Base-by-base conservation (phyloP, 441 rosid species). In the Euphorbia corollata region DNA sequence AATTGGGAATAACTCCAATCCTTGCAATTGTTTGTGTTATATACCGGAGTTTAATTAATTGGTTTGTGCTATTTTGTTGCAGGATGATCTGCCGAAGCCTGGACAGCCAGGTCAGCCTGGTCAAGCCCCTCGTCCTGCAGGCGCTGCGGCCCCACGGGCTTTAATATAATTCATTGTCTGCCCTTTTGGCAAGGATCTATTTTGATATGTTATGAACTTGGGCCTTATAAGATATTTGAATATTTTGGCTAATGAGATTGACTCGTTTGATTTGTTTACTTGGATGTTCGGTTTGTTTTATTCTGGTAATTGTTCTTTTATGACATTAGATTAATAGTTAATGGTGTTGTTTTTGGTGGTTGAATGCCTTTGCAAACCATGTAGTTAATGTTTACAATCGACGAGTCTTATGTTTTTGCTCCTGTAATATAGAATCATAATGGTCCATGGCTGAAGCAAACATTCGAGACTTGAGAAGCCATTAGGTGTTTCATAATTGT, bases 11-110 rank as follows among this genome's bases (percentile, higher is more conserved):
- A 32, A 36, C 9, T 36, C 8, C 41, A 2, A 5, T 13, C 8
- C 16, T 45, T 39, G 45, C 45, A 7, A 6, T 39, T 39, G 45
- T 39, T 39, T 39, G 45, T 7, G 45, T 39, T 39, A 39, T 6
- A 0, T 39, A 22, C 39, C 4, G 24, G 11, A n/a, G 9, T 0
- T 32, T 18, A n/a, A 10, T 65, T 38, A 9, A n/a, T 18, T 53
- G 0, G 6, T 8, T 32, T 9, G 19, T 45, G 8, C 10, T 45
- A 6, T 24, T 12, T 19, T 0, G 5, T 51, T 13, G 38, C 74
- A 82, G 88, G 90, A 87, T 68, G 92, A 87, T 63, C 6, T 68
- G 0, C 86, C 87, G n/a, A 85, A 84, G 81, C 76, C 87, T 1
- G 88, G 85, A 19, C 75, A 69, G 51, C 78, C 78, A 23, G 80